Evolutionary conservation across 2,329 filamentous ascomycete species (phyloP).

Genomic region (Ilyonectria mors-panacis): DNA sequence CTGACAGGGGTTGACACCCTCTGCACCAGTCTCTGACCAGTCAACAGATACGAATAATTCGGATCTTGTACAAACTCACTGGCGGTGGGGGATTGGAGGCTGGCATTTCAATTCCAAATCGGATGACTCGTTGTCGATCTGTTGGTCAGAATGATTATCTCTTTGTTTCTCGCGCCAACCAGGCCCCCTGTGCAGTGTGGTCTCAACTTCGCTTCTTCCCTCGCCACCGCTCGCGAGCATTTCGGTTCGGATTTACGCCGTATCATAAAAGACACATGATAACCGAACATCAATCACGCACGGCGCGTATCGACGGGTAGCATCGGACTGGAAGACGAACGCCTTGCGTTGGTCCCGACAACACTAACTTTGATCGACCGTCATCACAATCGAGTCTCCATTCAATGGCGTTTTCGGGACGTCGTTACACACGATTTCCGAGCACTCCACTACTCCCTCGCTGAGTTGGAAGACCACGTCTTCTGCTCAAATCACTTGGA

Average conservation of each 20-base stretch:
- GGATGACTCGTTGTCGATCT: neutral
- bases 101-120: neutral
- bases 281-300: neutral
- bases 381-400: neutral
- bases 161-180: neutral
- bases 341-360: neutral
- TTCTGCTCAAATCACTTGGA: neutral
- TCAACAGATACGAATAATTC: neutral
- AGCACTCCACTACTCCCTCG: neutral
- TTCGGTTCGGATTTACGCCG: neutral
- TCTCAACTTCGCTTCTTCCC: neutral
- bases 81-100: neutral
- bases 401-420: neutral
- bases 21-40: constrained; percentile 5
- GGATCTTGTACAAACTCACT: neutral
- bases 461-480: neutral
- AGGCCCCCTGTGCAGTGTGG: neutral
- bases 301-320: neutral
- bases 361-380: neutral
- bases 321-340: neutral
- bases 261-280: neutral
- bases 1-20: constrained; percentile 20
- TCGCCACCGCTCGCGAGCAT: neutral
- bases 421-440: neutral
- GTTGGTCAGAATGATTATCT: neutral